A percentile compares a stretch with the other conserved stretches of the same genome.
These are phyloP conservation scores for Apiospora malaysiana DNA, from an alignment of 2,329 filamentous ascomycete genomes.

Conservation along the genomic window DNA sequence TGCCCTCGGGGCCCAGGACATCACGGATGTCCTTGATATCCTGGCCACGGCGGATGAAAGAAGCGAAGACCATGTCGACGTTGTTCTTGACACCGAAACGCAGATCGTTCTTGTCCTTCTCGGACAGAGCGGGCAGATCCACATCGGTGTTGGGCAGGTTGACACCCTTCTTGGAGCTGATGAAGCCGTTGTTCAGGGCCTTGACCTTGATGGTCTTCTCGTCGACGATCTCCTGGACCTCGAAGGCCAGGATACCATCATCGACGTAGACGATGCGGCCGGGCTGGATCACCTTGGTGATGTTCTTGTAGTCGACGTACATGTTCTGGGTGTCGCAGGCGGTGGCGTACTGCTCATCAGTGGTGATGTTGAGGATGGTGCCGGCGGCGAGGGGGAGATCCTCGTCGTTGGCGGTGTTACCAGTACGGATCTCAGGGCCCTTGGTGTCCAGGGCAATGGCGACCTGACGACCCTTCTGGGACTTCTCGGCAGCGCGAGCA, in stretches of 20 bases:
- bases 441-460: conserved; percentile 90
- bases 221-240: conserved; percentile 87
- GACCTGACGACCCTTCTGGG: conserved; percentile 80
- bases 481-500: conserved; percentile 82
- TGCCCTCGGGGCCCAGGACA: conserved; percentile 88
- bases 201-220: conserved; percentile 86
- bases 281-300: conserved; percentile 93
- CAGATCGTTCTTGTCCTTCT: conserved; percentile 97
- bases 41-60: conserved; percentile 92
- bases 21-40: conserved; percentile 92
- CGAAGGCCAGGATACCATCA: conserved; percentile 95
- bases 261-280: conserved; percentile 98
- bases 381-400: conserved; percentile 88
- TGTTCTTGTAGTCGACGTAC: conserved; percentile 99
- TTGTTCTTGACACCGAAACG: conserved; percentile 97
- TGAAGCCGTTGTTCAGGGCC: conserved; percentile 97
- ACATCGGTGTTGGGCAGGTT: conserved; percentile 99
- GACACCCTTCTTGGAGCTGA: conserved; percentile 98
- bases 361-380: conserved; percentile 92
- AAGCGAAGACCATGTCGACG: conserved; percentile 99
- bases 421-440: conserved; percentile 67
- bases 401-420: conserved; percentile 79
- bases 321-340: conserved; percentile 90
- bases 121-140: conserved; percentile 93
- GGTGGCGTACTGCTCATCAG: conserved; percentile 89